Base-by-base conservation (phyloP, 1,139 yeast genomes). In the Taphrina deformans region DNA sequence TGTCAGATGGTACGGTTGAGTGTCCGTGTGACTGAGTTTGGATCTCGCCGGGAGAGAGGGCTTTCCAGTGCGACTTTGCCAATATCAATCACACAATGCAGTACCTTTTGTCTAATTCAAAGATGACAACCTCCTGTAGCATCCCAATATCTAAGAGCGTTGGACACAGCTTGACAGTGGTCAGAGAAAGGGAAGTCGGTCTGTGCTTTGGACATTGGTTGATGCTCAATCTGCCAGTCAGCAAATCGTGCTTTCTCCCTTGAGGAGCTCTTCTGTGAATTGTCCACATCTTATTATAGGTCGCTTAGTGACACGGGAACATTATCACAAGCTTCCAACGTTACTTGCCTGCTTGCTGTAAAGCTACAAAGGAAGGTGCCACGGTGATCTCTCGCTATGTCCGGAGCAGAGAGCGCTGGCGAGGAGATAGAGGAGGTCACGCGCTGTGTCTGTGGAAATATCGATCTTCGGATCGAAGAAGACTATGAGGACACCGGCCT, bases 371-470 rank as follows among this genome's bases (percentile, higher is more conserved):
- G n/a, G n/a, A n/a, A n/a, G n/a, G n/a, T n/a, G n/a, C n/a, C n/a
- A n/a, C n/a, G n/a, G n/a, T n/a, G n/a, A n/a, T n/a, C n/a, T n/a
- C n/a, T n/a, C n/a, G n/a, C 21, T 23, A 48, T 48, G 53, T 48
- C 53, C 10, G 53, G 53, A 9, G 35, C 53, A 48, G 53, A 51
- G 26, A 51, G 61, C 29, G 52, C 51, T 27, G 52, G 40, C 18
- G 61, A 55, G 12, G 66, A 62, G 33, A 53, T 60, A 26, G 62
- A 48, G 26, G 65, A 59, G 41, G 80, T 77, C 31, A 88, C 88
- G 6, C 77, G 84, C 45, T 89, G 96, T 73, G 83, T 81, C 16
- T 85, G 87, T 70, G 83, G 80, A 12, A 41, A 52, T 68, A 86
- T 82, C 70, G 79, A 85, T 69, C 87, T 81, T 66, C 41, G 27